Base-by-base conservation (phyloP, 2,329 filamentous ascomycete genomes). In the Dactylellina drechsleri region DNA sequence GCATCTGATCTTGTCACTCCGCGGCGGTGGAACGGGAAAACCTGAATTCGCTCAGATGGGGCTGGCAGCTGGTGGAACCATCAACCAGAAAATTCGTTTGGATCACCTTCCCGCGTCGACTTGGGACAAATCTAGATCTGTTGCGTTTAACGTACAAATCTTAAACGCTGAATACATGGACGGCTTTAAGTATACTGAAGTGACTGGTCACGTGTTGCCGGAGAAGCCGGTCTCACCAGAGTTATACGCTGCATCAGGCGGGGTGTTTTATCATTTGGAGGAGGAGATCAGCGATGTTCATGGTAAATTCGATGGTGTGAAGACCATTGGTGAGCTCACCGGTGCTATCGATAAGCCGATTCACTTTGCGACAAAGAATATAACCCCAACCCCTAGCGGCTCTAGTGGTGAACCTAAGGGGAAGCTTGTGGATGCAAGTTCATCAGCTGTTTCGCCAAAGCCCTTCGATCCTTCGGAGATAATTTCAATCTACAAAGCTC, bases 101-200 rank as follows among this genome's bases (percentile, higher is more conserved):
- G 83, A 84, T 66, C 54, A 62, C 1, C 20, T 80, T 5, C 45
- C 50, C 0, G 18, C 8, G 7, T n/a, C 23, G 16, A 45, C n/a
- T n/a, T 64, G 59, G 66, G 23, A 71, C 12, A 26, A 4, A 18
- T 15, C 52, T 1, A 41, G 26, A 23, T 64, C 52, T 12, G 18
- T 78, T 12, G 72, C 82, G 43, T 80, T 84, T 77, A 83, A 83
- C 65, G 78, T 83, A 0, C 82, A 84, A 61, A 81, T 84, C 16
- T 36, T 36, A 10, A 36, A 36, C 31, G 31, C 77, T 84, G 49
- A 83, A 84, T 75, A 80, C 81, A 2, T 66, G 65, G 0, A 57
- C 64, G 31, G 31, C 1, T 2, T 36, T 5, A 36, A 36, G 4
- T 84, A 83, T 77, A 43, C 79, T 2, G 41, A 72, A 6, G 77